These are phyloP conservation scores for Boechera stricta DNA, from an alignment of 345 rosid species.

Conservation along the genomic window DNA sequence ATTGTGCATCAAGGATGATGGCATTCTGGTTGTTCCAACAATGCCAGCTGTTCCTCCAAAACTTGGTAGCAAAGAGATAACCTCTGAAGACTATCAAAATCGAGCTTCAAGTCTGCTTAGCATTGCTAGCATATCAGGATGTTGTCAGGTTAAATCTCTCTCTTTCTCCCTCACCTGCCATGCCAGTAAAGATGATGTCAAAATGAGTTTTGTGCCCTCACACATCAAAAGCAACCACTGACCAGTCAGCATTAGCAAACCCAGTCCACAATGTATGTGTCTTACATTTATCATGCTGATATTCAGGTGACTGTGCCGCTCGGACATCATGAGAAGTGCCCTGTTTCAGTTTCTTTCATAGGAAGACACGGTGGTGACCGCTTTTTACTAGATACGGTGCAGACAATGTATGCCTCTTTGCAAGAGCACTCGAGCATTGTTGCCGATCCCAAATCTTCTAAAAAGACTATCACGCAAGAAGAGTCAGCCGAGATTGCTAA, in stretches of 20 bases:
- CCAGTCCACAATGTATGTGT: conserved; percentile 6
- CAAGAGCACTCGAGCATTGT: conserved; percentile 67
- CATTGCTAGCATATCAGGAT: conserved; percentile 92
- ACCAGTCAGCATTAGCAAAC: conserved; percentile 15
- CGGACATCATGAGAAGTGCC: conserved; percentile 72
- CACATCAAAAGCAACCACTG: conserved; percentile 3
- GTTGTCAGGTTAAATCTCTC: conserved; percentile 79
- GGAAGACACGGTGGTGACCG: conserved; percentile 90
- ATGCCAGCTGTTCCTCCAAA: conserved; percentile 78
- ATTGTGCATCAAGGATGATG: conserved; percentile 70
- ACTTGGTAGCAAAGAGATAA: conserved; percentile 78
- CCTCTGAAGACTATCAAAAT: conserved; percentile 71
- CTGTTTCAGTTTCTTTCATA: conserved; percentile 81
- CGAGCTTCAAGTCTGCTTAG: conserved; percentile 67
- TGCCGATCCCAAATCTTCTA: conserved; percentile 56
- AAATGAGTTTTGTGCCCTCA: conserved; percentile 5
- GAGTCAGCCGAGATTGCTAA: conserved; percentile 81
- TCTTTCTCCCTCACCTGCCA: conserved; percentile 17
- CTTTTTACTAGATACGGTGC: conserved; percentile 78
- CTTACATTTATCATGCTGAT: conserved; percentile 29
- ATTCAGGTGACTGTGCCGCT: conserved; percentile 77
- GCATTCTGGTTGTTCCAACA: conserved; percentile 88
- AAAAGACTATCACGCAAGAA: conserved; percentile 53
- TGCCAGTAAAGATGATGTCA: conserved; percentile 24
- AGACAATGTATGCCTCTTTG: conserved; percentile 65